Evolutionary conservation across 73 alveolate species (phyloP).

Genomic region (Blepharisma stoltei): DNA sequence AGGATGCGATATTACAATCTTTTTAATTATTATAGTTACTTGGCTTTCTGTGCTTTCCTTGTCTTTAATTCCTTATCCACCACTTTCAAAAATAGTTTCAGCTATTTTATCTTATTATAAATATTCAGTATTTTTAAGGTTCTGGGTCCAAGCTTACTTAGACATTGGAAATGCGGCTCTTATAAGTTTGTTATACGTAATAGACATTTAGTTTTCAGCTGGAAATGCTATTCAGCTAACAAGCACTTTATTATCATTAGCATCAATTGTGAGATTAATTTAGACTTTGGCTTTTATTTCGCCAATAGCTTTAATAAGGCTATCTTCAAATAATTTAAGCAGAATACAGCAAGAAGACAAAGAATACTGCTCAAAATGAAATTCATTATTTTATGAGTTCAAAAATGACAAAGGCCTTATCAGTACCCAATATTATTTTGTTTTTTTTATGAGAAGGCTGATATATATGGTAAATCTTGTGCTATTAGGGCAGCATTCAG

Average conservation of each 20-base stretch:
- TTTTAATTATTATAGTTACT: background rate
- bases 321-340: too few relatives aligned
- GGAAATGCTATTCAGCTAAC: background rate
- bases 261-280: too few relatives aligned
- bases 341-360: too few relatives aligned
- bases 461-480: background rate
- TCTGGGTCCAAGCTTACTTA: background rate
- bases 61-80: background rate
- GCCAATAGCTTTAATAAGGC: too few relatives aligned
- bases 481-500: background rate
- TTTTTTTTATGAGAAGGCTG: conserved; percentile 2
- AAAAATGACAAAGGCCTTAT: conserved; percentile 16
- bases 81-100: background rate
- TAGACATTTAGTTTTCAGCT: background rate
- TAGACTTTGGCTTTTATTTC: too few relatives aligned
- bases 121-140: background rate
- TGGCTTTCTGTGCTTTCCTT: background rate
- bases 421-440: background rate
- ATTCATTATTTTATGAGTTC: background rate
- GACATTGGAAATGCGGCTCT: conserved; percentile 12
- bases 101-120: background rate
- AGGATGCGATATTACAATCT: conserved; percentile 1
- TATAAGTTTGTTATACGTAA: background rate
- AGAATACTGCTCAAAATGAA: background rate
- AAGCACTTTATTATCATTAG: too few relatives aligned